A percentile compares a stretch with the other conserved stretches of the same genome.
Conservation (phyloP, 1,284 basidiomycete genomes). For the Ceraceosorus guamensis region DNA sequence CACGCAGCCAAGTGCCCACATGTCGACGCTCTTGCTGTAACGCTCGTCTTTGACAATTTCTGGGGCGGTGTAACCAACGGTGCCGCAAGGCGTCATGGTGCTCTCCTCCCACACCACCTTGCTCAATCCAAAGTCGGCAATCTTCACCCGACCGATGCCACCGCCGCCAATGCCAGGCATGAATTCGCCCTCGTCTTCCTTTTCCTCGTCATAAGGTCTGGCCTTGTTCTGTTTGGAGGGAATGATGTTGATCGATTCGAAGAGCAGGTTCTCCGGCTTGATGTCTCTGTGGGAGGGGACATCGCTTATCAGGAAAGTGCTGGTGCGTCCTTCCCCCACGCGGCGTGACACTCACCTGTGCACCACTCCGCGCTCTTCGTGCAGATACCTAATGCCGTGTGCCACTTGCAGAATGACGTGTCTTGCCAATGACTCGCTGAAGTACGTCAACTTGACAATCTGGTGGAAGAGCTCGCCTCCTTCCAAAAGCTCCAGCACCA, state of each 20-base stretch:
- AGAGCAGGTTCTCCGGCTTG: slow-evolving; percentile 96
- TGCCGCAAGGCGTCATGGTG: slow-evolving; percentile 98
- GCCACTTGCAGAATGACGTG: slow-evolving; percentile 98
- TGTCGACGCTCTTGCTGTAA: slow-evolving; percentile 96
- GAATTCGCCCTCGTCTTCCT: slow-evolving; percentile 97
- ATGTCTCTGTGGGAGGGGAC: slow-evolving; percentile 58
- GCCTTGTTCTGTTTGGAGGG: slow-evolving; percentile 70
- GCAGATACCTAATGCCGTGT: slow-evolving; percentile 85
- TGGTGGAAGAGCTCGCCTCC: slow-evolving; percentile 99
- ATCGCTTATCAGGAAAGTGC: neutral
- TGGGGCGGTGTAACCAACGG: slow-evolving; percentile 97
- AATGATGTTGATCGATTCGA: slow-evolving; percentile 84
- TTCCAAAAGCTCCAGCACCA: slow-evolving; percentile 71
- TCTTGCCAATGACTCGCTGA: slow-evolving; percentile 65
- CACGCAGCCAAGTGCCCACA: slow-evolving; percentile 99
- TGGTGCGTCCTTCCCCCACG: neutral
- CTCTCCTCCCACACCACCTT: slow-evolving; percentile 99
- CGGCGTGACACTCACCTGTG: slow-evolving; percentile 58
- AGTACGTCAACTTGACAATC: slow-evolving; percentile 98
- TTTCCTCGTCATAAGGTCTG: slow-evolving; percentile 93
- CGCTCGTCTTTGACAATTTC: slow-evolving; percentile 99
- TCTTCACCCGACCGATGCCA: slow-evolving; percentile 95
- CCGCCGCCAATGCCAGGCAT: slow-evolving; percentile 84
- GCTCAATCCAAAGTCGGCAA: slow-evolving; percentile 95
- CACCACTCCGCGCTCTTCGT: slow-evolving; percentile 95